Base-by-base conservation (phyloP, 2,329 filamentous ascomycete species). In the Ceratocystiopsis brevicomis region DNA sequence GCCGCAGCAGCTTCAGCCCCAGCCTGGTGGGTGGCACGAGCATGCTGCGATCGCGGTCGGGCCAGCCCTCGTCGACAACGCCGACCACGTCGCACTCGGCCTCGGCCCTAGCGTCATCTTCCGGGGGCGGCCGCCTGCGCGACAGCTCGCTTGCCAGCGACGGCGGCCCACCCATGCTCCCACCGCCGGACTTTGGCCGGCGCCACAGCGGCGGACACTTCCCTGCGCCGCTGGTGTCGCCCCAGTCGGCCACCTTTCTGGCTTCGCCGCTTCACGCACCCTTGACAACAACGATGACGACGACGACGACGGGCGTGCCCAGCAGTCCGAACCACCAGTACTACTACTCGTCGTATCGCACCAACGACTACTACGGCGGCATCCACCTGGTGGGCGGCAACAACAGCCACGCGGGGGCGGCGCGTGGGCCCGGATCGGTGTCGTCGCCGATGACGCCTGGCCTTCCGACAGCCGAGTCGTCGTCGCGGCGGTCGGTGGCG, bases 131-230 rank as follows among this genome's bases (percentile, higher is more conserved):
- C n/a, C 61, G 78, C 43, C 59, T 67, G 34, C 69, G 78, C 19
- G 71, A 73, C 4, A 56, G 71, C 36, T 83, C 78, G 1, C 52
- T 78, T 42, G 76, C 71, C 47, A 73, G 71, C 50, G 78, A 82
- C 36, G 60, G 65, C 25, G 73, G 72, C 6, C 78, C 79, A 0
- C 19, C 19, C 19, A 70, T 65, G 44, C 56, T 79, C 15, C 78
- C 78, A 1, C 68, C 76, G 3, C 73, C 75, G 3, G 79, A 84
- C 45, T 81, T 80, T 55, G 64, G 64, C 42, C 71, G 70, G 49
- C 73, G 76, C 42, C 66, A 74, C 51, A 83, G 77, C 54, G 78
- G 73, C 25, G 32, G 19, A 6, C 19, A 21, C 19, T 21, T 21
- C 19, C 19, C 19, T 4, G 19, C 19, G 19, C 19, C 19, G 19